phyloP scores from a whole-genome alignment of 768 basidiomycete species.

The Rhodosporidiobolus sp. region DNA sequence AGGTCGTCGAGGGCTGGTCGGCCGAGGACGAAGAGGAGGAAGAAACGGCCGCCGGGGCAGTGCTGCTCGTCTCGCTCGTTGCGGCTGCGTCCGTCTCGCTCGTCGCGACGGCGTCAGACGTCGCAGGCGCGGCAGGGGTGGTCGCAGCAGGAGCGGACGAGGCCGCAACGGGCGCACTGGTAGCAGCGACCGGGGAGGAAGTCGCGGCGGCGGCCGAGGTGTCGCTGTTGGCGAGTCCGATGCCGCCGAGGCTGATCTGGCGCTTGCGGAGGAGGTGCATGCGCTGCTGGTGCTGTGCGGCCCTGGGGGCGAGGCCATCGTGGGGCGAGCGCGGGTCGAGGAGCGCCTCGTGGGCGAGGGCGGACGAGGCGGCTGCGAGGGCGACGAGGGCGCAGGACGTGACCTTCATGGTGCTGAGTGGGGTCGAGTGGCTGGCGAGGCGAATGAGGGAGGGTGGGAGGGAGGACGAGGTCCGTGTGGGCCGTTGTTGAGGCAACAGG shows the following conservation, averaged over 20 bases:
- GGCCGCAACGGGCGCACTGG: background rate
- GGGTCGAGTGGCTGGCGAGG: too few species aligned
- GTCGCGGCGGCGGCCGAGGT: background rate
- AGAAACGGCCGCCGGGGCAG: background rate
- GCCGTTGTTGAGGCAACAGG: too few species aligned
- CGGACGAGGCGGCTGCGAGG: background rate
- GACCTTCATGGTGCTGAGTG: too few species aligned
- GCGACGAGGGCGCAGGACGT: background rate
- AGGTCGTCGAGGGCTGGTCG: background rate
- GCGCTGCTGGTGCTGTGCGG: background rate
- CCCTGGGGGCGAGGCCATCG: too few species aligned
- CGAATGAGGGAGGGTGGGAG: too few species aligned
- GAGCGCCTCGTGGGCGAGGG: background rate
- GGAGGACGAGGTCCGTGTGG: too few species aligned
- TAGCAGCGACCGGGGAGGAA: background rate
- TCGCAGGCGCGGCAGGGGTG: background rate
- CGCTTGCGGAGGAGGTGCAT: conserved; percentile 7
- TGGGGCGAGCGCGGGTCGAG: too few species aligned
- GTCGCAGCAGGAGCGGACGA: background rate
- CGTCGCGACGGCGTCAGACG: background rate
- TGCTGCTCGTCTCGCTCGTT: background rate
- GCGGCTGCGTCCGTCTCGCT: background rate
- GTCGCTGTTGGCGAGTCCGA: background rate
- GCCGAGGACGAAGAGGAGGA: background rate
- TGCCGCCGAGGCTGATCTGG: background rate